Conservation (phyloP, 208 protist genomes). For the Kentomonas sorsogonicus region DNA sequence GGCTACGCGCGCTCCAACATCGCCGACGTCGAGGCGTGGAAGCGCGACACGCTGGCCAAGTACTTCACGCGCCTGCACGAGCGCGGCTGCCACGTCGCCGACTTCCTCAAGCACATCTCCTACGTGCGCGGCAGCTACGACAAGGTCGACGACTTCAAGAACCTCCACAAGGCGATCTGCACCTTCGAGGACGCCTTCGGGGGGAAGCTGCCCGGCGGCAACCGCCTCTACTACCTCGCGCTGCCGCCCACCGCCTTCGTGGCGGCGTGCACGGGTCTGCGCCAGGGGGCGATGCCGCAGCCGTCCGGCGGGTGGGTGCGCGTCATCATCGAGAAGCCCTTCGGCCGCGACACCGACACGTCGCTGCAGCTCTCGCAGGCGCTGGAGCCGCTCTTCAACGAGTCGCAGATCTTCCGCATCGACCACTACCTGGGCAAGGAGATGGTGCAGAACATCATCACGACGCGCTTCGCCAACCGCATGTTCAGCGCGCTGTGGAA, state of each 20-base stretch:
- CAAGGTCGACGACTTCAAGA: slow-evolving; percentile 57
- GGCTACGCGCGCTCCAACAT: slow-evolving; percentile 87
- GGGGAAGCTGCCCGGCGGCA: slow-evolving; percentile 32
- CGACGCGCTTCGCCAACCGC: slow-evolving; percentile 90
- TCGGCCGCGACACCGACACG: slow-evolving; percentile 80
- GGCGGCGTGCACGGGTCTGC: slow-evolving; percentile 43
- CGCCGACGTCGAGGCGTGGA: slow-evolving; percentile 61
- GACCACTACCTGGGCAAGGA: slow-evolving; percentile 95
- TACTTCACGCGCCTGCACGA: slow-evolving; percentile 49
- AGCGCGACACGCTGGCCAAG: slow-evolving; percentile 49
- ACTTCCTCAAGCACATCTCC: slow-evolving; percentile 54
- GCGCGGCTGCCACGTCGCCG: slow-evolving; percentile 46
- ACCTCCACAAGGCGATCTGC: slow-evolving; percentile 45
- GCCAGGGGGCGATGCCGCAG: slow-evolving; percentile 46
- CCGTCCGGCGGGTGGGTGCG: slow-evolving; percentile 58
- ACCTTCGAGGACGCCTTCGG: slow-evolving; percentile 47
- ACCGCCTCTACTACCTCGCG: slow-evolving; percentile 89
- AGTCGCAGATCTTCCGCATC: slow-evolving; percentile 90
- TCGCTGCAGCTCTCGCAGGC: slow-evolving; percentile 67
- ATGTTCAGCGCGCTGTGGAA: slow-evolving; percentile 91
- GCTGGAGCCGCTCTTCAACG: slow-evolving; percentile 75
- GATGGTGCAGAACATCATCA: slow-evolving; percentile 93
- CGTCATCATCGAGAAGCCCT: slow-evolving; percentile 93
- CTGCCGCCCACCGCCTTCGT: slow-evolving; percentile 86
- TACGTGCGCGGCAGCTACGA: slow-evolving; percentile 85